A percentile compares a stretch with the other conserved stretches of the same genome.
Conservation (phyloP, 345 rosid species). For the Acer campestre region DNA sequence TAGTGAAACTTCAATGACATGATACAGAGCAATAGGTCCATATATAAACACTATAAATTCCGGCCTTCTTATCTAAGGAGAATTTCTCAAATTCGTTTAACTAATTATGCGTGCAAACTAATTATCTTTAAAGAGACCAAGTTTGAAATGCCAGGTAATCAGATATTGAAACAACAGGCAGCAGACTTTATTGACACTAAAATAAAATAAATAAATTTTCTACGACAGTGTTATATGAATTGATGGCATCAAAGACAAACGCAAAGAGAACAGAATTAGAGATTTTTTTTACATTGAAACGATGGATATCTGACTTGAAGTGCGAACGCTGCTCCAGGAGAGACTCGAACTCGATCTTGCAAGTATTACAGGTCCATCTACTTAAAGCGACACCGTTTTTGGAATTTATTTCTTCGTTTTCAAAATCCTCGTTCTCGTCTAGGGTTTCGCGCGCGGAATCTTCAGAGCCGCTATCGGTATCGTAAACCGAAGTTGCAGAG, state of each 20-base stretch:
- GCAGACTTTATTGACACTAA: neutral
- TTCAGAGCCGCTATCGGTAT: constrained; percentile 25
- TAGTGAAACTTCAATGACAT: neutral
- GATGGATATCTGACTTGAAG: constrained; percentile 91
- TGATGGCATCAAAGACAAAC: neutral
- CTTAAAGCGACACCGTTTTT: constrained; percentile 36
- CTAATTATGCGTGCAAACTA: neutral
- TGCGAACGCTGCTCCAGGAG: constrained; percentile 88
- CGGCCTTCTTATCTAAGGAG: too few species aligned
- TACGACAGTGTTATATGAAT: neutral
- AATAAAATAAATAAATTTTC: neutral
- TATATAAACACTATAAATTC: neutral
- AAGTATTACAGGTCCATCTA: constrained; percentile 92
- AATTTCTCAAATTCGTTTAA: too few species aligned
- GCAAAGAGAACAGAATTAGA: neutral
- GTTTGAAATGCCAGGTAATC: neutral
- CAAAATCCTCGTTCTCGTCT: constrained; percentile 24
- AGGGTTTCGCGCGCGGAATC: constrained; percentile 27
- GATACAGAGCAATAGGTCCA: neutral
- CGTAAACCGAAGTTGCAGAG: constrained; percentile 34
- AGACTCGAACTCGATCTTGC: constrained; percentile 79
- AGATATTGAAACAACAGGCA: neutral
- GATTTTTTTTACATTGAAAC: constrained; percentile 65
- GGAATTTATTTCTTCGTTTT: constrained; percentile 33
- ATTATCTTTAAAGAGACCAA: neutral